A percentile compares a stretch with the other conserved stretches of the same genome.
Conservation (phyloP, 495 filamentous ascomycete species). For the Xylaria castorea region DNA sequence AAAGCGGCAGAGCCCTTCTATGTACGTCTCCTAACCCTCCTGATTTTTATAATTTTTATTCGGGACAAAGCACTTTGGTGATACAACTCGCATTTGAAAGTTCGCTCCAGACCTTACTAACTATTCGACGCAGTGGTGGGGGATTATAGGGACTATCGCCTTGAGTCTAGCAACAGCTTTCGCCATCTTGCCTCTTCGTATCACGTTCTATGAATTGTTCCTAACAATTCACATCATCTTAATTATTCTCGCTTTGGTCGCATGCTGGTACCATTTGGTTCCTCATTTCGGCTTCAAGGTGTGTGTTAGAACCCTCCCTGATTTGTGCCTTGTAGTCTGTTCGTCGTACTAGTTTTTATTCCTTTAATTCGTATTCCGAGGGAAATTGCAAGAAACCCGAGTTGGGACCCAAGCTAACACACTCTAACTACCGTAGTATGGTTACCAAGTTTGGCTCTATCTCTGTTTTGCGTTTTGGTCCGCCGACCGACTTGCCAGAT, state of each 20-base stretch:
- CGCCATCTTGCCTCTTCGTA: constrained; percentile 40
- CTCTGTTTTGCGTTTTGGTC: constrained; percentile 51
- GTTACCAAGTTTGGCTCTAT: constrained; percentile 57
- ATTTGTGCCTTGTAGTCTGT: not conserved
- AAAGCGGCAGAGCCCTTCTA: constrained; percentile 22
- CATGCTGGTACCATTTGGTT: constrained; percentile 51
- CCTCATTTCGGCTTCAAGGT: constrained; percentile 29
- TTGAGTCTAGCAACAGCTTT: constrained; percentile 26
- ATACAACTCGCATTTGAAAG: not conserved
- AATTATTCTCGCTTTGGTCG: constrained; percentile 46
- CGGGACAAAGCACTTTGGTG: not conserved
- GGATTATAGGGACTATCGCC: constrained; percentile 46
- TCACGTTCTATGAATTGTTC: constrained; percentile 50
- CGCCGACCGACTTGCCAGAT: constrained; percentile 50
- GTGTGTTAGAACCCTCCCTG: not conserved
- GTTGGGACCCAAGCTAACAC: not conserved
- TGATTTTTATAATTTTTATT: not conserved
- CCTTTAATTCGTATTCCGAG: not conserved
- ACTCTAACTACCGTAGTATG: not conserved
- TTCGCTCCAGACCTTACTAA: constrained; percentile 19
- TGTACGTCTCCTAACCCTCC: not conserved
- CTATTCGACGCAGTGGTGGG: constrained; percentile 40
- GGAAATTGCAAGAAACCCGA: not conserved
- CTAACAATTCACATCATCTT: constrained; percentile 48
- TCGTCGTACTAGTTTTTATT: not conserved